Evolutionary conservation across 2,329 filamentous ascomycete species (phyloP).

Genomic region (Xylaria sp.): DNA sequence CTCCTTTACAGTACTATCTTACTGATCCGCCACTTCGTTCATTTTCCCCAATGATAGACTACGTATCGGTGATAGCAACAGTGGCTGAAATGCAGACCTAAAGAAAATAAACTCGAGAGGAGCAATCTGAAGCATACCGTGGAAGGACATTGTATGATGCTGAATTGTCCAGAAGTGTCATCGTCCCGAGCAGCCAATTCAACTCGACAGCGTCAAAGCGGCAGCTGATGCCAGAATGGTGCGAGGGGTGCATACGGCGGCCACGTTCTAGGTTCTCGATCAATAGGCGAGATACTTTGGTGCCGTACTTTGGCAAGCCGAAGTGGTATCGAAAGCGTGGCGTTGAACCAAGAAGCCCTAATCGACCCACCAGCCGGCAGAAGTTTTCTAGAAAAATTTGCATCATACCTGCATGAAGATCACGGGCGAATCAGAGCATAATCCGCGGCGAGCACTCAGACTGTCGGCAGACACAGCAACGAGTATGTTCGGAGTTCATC

Average conservation of each 20-base stretch:
- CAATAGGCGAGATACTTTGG: constrained; percentile 21
- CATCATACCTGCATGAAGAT: constrained; percentile 20
- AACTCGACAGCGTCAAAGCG: constrained; percentile 1
- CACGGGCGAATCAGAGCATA: constrained; percentile 29
- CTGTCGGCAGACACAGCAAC: constrained; percentile 15
- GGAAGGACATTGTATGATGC: not conserved
- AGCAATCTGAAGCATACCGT: constrained; percentile 1
- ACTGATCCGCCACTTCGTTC: not conserved
- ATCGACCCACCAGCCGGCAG: constrained; percentile 28
- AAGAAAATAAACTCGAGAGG: not conserved
- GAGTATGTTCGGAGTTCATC: constrained; percentile 8
- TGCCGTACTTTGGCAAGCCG: constrained; percentile 5
- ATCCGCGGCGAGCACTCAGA: constrained; percentile 16
- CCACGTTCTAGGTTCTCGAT: constrained; percentile 21
- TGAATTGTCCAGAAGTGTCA: not conserved
- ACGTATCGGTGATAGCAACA: not conserved
- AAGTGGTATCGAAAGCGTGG: constrained; percentile 23
- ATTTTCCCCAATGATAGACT: not conserved
- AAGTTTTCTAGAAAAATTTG: constrained; percentile 37
- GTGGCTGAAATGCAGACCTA: constrained; percentile 6
- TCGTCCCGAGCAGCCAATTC: not conserved
- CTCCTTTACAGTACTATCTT: not conserved
- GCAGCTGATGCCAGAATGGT: constrained; percentile 7
- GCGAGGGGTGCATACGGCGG: constrained; percentile 19
- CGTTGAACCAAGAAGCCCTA: constrained; percentile 19